Percentiles rank a stretch among this genome's conserved stretches.
Conservation (phyloP, 2,329 filamentous ascomycete species). For the Pestalotiopsis sp. region DNA sequence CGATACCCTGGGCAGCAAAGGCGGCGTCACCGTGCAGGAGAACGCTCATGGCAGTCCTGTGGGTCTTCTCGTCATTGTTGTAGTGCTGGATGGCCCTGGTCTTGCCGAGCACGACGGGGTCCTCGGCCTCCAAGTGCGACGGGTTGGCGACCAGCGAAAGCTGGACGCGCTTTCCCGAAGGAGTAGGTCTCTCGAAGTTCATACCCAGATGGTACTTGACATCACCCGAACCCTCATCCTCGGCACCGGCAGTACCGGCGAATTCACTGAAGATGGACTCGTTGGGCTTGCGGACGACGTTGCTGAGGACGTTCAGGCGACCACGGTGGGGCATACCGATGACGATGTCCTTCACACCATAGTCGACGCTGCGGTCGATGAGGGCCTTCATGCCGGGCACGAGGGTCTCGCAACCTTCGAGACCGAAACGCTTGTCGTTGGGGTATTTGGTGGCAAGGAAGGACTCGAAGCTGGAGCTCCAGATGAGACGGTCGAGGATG, state of each 20-base stretch:
- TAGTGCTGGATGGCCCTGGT: slow-evolving; percentile 98
- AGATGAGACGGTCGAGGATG: slow-evolving; percentile 96
- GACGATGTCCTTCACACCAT: slow-evolving; percentile 97
- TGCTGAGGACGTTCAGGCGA: slow-evolving; percentile 95
- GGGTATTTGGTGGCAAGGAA: slow-evolving; percentile 98
- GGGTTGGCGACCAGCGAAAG: slow-evolving; percentile 97
- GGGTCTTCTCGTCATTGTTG: slow-evolving; percentile 92
- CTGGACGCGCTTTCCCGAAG: slow-evolving; percentile 98
- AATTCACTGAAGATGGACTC: slow-evolving; percentile 99
- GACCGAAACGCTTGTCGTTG: slow-evolving; percentile 98
- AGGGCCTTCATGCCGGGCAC: slow-evolving; percentile 99
- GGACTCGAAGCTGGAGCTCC: slow-evolving; percentile 95
- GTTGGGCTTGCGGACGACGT: slow-evolving; percentile 98
- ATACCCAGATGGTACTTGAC: slow-evolving; percentile 99
- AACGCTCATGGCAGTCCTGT: slow-evolving; percentile 90
- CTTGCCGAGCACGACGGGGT: slow-evolving; percentile 96
- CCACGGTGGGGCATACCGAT: slow-evolving; percentile 99
- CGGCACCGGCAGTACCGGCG: slow-evolving; percentile 81
- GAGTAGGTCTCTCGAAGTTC: slow-evolving; percentile 99
- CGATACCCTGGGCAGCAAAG: slow-evolving; percentile 93
- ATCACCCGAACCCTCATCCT: slow-evolving; percentile 95
- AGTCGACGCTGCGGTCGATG: slow-evolving; percentile 97
- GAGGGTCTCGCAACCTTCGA: slow-evolving; percentile 95
- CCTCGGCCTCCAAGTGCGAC: slow-evolving; percentile 96
- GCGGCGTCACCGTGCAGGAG: slow-evolving; percentile 96